A percentile compares a stretch with the other conserved stretches of the same genome.
Conservation (phyloP, 176 grass and related monocot genomes). For the Raddia distichophylla region DNA sequence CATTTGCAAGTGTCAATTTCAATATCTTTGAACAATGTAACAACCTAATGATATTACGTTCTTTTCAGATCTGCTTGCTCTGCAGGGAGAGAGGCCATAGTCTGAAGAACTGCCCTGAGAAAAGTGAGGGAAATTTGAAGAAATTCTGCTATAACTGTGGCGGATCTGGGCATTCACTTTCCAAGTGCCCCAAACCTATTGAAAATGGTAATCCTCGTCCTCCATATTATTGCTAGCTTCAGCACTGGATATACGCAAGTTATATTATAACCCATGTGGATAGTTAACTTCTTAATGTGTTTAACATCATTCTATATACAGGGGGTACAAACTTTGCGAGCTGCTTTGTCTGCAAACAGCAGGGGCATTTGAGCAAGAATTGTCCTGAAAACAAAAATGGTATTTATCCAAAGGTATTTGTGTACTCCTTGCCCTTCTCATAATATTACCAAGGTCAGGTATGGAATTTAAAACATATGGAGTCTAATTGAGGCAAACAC, state of each 20-base stretch:
- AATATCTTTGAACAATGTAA: neutral
- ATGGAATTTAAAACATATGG: neutral
- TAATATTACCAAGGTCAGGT: neutral
- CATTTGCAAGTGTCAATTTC: neutral
- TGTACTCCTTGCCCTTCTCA: neutral
- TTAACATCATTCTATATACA: slow-evolving; percentile 39
- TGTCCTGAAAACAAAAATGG: slow-evolving; percentile 84
- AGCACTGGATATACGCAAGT: neutral
- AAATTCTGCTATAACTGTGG: slow-evolving; percentile 97
- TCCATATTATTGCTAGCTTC: neutral
- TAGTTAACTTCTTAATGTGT: slow-evolving; percentile 15
- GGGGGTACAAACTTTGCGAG: slow-evolving; percentile 88
- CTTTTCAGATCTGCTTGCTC: slow-evolving; percentile 81
- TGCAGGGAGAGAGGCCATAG: slow-evolving; percentile 85
- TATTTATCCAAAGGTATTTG: slow-evolving; percentile 92
- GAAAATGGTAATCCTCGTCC: slow-evolving; percentile 62
- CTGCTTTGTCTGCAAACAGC: slow-evolving; percentile 89
- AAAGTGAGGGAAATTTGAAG: slow-evolving; percentile 57
- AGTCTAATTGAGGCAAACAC: slow-evolving; percentile 3
- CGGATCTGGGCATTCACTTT: slow-evolving; percentile 78
- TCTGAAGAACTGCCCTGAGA: slow-evolving; percentile 87
- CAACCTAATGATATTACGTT: neutral
- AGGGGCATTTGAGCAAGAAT: slow-evolving; percentile 85
- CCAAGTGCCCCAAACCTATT: slow-evolving; percentile 73
- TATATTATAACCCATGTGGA: slow-evolving; percentile 13